A percentile compares a stretch with the other conserved stretches of the same genome.
These are phyloP conservation scores for Drechslerella stenobrocha DNA, from an alignment of 2,329 filamentous ascomycete genomes.

Conservation along the genomic window DNA sequence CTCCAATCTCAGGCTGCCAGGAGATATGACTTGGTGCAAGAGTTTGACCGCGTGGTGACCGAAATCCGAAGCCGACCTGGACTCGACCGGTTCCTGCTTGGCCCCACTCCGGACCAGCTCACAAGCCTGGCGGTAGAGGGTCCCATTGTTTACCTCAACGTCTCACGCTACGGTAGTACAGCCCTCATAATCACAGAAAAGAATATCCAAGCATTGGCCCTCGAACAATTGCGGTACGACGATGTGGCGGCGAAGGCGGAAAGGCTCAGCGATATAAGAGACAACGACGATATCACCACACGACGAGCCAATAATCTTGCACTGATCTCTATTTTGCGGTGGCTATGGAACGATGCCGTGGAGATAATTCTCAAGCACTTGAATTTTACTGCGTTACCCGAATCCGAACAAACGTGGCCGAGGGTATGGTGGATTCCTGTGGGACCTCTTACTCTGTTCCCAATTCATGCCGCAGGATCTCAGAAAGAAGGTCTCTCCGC, in stretches of 20 bases:
- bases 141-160: slow-evolving; percentile 20
- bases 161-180: slow-evolving; percentile 11
- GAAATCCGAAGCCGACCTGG: slow-evolving; percentile 11
- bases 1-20: neutral
- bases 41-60: slow-evolving; percentile 10
- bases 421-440: slow-evolving; percentile 56
- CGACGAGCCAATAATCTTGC: neutral
- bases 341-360: slow-evolving; percentile 54
- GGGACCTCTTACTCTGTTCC: slow-evolving; percentile 53
- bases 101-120: slow-evolving; percentile 16
- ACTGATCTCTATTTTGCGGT: slow-evolving; percentile 50
- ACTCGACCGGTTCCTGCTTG: slow-evolving; percentile 27
- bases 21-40: slow-evolving; percentile 7
- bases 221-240: slow-evolving; percentile 4
- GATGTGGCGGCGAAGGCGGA: no score
- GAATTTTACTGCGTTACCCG: slow-evolving; percentile 49
- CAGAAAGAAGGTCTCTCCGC: slow-evolving; percentile 52
- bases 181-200: slow-evolving; percentile 15
- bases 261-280: no score
- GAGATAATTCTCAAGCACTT: slow-evolving; percentile 53
- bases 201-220: neutral
- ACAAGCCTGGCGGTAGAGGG: slow-evolving; percentile 7
- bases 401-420: slow-evolving; percentile 23
- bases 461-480: slow-evolving; percentile 55
- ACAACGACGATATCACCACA: no score